These are phyloP conservation scores for Nicotiana knightiana DNA, from an alignment of 257 asterid genomes.

Conservation along the genomic window DNA sequence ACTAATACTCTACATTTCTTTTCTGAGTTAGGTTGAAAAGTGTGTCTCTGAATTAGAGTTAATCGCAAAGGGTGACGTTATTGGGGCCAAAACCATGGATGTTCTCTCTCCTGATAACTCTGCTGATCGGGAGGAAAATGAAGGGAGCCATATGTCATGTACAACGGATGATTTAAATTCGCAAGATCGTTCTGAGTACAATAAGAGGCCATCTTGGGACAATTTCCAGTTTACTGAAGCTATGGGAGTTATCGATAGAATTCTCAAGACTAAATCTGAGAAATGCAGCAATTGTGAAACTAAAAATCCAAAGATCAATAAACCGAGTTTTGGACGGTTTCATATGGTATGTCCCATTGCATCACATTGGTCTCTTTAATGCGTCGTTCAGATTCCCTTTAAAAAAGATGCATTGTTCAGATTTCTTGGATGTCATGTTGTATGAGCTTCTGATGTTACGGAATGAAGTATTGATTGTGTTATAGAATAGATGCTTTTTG, in stretches of 20 bases:
- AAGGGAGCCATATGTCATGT: conserved; percentile 57
- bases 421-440: not conserved
- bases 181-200: conserved; percentile 27
- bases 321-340: conserved; percentile 92
- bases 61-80: conserved; percentile 58
- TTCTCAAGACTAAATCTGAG: conserved; percentile 37
- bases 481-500: not conserved
- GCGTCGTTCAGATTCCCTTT: not conserved
- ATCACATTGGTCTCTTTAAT: not conserved
- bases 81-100: conserved; percentile 53
- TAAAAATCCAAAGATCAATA: conserved; percentile 51
- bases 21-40: conserved; percentile 44
- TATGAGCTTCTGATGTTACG: not conserved
- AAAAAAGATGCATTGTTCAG: not conserved
- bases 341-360: conserved; percentile 45
- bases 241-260: conserved; percentile 46
- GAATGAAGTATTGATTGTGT: not conserved
- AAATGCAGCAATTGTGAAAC: conserved; percentile 48
- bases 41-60: conserved; percentile 51
- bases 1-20: not conserved
- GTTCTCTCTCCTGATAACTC: conserved; percentile 15
- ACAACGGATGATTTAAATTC: conserved; percentile 24
- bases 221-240: conserved; percentile 76
- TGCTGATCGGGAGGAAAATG: conserved; percentile 40
- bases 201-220: conserved; percentile 44